A percentile compares a stretch with the other conserved stretches of the same genome.
Conservation (phyloP, 1,139 yeast species). For the Hanseniaspora gamundiae region DNA sequence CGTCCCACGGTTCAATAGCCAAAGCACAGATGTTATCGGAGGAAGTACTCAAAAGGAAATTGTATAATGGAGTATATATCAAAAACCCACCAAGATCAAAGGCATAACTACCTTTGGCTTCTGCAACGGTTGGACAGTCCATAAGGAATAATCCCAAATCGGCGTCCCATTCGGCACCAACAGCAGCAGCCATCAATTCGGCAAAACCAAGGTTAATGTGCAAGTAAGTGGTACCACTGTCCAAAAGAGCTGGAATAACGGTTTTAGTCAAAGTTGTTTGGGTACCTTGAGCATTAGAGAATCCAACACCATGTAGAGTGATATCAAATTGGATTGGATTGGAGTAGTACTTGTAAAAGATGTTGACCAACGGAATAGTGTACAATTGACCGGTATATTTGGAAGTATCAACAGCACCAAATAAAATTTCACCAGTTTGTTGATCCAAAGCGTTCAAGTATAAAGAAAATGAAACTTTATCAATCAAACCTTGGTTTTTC, state of each 20-base stretch:
- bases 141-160: conserved; percentile 26
- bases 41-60: conserved; percentile 22
- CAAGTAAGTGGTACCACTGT: conserved; percentile 45
- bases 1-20: conserved; percentile 23
- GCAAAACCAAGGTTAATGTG: conserved; percentile 36
- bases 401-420: conserved; percentile 47
- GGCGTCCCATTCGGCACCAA: conserved; percentile 29
- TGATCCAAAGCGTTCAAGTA: conserved; percentile 33
- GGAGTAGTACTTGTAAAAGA: conserved; percentile 19
- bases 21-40: conserved; percentile 23
- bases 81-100: conserved; percentile 42
- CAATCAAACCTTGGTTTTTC: conserved; percentile 38
- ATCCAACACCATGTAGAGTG: conserved; percentile 28
- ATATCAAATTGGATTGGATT: conserved; percentile 34
- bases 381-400: conserved; percentile 37
- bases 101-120: conserved; percentile 22
- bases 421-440: conserved; percentile 34
- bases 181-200: conserved; percentile 25
- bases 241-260: conserved; percentile 30
- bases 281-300: conserved; percentile 19
- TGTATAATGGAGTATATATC: conserved; percentile 34
- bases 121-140: conserved; percentile 21
- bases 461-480: conserved; percentile 42
- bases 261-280: conserved; percentile 19
- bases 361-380: conserved; percentile 34